These are phyloP conservation scores for Penicillium sp. DNA, from an alignment of 2,329 filamentous ascomycete genomes.

Conservation along the genomic window DNA sequence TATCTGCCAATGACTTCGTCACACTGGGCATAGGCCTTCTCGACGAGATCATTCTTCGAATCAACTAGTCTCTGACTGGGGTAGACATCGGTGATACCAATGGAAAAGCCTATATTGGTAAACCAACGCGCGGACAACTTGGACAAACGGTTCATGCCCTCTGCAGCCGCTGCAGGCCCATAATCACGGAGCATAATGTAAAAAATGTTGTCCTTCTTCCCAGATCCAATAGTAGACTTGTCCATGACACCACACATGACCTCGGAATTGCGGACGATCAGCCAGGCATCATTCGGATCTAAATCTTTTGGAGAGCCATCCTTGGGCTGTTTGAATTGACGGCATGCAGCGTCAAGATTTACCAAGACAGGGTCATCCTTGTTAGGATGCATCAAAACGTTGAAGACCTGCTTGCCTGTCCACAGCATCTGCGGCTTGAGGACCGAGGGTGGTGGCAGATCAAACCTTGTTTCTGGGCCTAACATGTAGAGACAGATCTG, in stretches of 20 bases:
- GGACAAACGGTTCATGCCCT: constrained; percentile 88
- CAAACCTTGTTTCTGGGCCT: constrained; percentile 67
- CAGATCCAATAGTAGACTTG: constrained; percentile 92
- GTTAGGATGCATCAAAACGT: constrained; percentile 83
- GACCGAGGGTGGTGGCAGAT: constrained; percentile 80
- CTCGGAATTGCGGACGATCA: constrained; percentile 92
- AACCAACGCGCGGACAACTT: constrained; percentile 85
- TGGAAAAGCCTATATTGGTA: constrained; percentile 88
- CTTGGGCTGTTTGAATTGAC: constrained; percentile 55
- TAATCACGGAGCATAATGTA: constrained; percentile 95
- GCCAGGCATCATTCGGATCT: constrained; percentile 80
- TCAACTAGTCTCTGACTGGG: constrained; percentile 65
- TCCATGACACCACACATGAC: constrained; percentile 98
- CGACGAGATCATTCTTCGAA: constrained; percentile 70
- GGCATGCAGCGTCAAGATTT: constrained; percentile 89
- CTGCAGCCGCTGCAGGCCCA: constrained; percentile 78
- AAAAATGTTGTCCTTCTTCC: constrained; percentile 96
- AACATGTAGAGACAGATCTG: constrained; percentile 95
- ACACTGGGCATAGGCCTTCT: constrained; percentile 70
- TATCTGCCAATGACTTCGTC: constrained; percentile 77
- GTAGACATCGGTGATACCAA: constrained; percentile 91
- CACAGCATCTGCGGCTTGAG: constrained; percentile 80
- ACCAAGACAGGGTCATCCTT: constrained; percentile 73
- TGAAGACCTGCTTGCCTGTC: constrained; percentile 97
- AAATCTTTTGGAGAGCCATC: constrained; percentile 49